Conservation (phyloP, 805 yeast genomes). For the Barnettozyma wickerhamii region DNA sequence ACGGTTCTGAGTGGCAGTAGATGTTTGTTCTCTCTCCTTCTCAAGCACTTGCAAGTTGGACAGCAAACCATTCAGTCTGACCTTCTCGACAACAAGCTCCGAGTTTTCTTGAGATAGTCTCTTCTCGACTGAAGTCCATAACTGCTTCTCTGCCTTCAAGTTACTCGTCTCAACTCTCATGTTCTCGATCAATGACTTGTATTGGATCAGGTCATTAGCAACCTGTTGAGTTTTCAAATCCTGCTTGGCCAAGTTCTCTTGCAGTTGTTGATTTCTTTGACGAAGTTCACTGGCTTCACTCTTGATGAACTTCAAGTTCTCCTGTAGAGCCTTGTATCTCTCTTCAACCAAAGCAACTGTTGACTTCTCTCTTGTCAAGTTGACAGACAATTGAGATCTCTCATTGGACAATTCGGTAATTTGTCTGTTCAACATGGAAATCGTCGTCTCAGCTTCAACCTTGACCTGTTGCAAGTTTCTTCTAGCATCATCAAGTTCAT, state of each 20-base stretch:
- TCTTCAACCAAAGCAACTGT: conserved; percentile 50
- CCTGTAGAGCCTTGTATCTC: conserved; percentile 39
- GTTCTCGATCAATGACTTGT: conserved; percentile 42
- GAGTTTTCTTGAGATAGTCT: conserved; percentile 50
- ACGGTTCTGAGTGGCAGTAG: conserved; percentile 45
- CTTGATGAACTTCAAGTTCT: conserved; percentile 35
- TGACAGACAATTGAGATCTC: conserved; percentile 43
- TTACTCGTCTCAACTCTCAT: conserved; percentile 42
- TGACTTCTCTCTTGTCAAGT: conserved; percentile 52
- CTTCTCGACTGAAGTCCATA: conserved; percentile 44
- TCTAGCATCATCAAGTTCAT: conserved; percentile 12
- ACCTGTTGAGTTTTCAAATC: conserved; percentile 45
- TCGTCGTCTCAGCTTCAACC: conserved; percentile 39
- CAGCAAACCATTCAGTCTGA: conserved; percentile 51
- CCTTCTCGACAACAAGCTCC: conserved; percentile 53
- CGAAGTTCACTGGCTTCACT: conserved; percentile 44
- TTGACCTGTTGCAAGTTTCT: conserved; percentile 25
- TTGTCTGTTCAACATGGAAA: conserved; percentile 46
- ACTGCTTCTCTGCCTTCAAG: conserved; percentile 49
- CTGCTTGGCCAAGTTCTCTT: conserved; percentile 39
- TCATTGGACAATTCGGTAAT: conserved; percentile 35
- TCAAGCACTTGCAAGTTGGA: conserved; percentile 56
- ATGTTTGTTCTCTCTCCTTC: conserved; percentile 54
- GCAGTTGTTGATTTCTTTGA: conserved; percentile 34
- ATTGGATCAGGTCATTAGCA: conserved; percentile 51